A percentile compares a stretch with the other conserved stretches of the same genome.
Conservation (phyloP, 352 stramenopile genomes). For the Phytophthora fragariaefolia region DNA sequence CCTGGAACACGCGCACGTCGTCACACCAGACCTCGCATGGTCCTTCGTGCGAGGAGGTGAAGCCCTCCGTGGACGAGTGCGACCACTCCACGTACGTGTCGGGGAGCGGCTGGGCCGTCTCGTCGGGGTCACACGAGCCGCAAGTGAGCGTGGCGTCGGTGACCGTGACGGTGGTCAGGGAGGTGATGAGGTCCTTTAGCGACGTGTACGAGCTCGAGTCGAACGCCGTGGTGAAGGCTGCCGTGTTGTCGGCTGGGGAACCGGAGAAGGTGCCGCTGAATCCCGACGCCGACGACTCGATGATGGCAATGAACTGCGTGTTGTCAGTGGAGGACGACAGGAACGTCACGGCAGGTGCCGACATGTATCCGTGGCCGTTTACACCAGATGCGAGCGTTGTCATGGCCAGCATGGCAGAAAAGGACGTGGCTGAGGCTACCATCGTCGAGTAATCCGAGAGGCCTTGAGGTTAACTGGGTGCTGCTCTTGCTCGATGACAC, state of each 20-base stretch:
- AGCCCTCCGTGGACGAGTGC: too few species aligned
- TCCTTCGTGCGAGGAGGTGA: slow-evolving; percentile 47
- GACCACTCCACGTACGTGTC: slow-evolving; percentile 50
- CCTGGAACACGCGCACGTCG: slow-evolving; percentile 45
- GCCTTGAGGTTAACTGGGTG: not conserved
- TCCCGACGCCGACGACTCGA: slow-evolving; percentile 36
- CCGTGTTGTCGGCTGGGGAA: slow-evolving; percentile 36
- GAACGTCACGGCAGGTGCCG: slow-evolving; percentile 32
- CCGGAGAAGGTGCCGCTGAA: slow-evolving; percentile 32
- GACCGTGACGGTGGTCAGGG: slow-evolving; percentile 40
- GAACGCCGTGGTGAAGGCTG: slow-evolving; percentile 44
- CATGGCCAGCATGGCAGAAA: slow-evolving; percentile 21
- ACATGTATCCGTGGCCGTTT: slow-evolving; percentile 21
- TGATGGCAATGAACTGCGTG: slow-evolving; percentile 40
- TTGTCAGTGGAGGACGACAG: slow-evolving; percentile 32
- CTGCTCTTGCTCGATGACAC: slow-evolving; percentile 17
- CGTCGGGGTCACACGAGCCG: slow-evolving; percentile 45
- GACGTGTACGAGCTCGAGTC: slow-evolving; percentile 54
- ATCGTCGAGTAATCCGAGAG: slow-evolving; percentile 11
- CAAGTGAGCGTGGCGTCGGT: slow-evolving; percentile 48
- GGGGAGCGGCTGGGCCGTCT: slow-evolving; percentile 39
- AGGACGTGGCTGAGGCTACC: slow-evolving; percentile 19
- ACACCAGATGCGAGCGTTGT: not conserved
- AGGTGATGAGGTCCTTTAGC: slow-evolving; percentile 50
- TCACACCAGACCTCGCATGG: slow-evolving; percentile 64